These are phyloP conservation scores for Phytophthora cactorum DNA, from an alignment of 352 stramenopile genomes.

Conservation along the genomic window DNA sequence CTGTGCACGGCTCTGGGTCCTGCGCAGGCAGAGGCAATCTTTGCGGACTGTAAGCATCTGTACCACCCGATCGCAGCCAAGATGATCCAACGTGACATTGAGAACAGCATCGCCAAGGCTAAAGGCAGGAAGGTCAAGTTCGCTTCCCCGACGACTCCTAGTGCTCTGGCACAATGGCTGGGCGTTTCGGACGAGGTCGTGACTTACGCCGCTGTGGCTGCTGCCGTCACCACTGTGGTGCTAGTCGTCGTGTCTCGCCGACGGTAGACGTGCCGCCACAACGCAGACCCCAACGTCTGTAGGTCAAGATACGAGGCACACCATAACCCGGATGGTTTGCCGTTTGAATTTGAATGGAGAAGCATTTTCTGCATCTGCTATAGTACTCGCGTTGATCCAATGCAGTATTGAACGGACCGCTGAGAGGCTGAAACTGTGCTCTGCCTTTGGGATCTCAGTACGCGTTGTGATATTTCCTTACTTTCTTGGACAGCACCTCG, in stretches of 20 bases:
- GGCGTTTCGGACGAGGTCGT: conserved; percentile 38
- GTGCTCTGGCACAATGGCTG: conserved; percentile 36
- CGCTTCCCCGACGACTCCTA: conserved; percentile 34
- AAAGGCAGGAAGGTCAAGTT: conserved; percentile 43
- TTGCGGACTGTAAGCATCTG: conserved; percentile 57
- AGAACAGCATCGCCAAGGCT: conserved; percentile 41
- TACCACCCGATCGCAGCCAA: conserved; percentile 79
- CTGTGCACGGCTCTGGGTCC: conserved; percentile 48
- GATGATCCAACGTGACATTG: conserved; percentile 72
- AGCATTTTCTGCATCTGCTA: not conserved
- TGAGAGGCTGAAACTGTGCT: too few relatives aligned
- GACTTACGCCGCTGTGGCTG: conserved; percentile 19
- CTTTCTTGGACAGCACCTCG: too few relatives aligned
- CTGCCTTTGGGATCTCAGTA: too few relatives aligned
- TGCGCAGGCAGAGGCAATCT: conserved; percentile 37
- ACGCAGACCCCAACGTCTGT: conserved; percentile 1
- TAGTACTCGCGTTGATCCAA: too few relatives aligned
- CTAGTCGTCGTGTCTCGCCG: conserved; percentile 30
- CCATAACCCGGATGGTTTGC: not conserved
- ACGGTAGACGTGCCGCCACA: conserved; percentile 14
- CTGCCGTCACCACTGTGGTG: conserved; percentile 24
- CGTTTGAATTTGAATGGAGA: conserved; percentile 9
- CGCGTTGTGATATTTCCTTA: too few relatives aligned
- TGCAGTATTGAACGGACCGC: too few relatives aligned
- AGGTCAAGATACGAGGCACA: conserved; percentile 5